Percentiles rank a stretch among this genome's conserved stretches.
Conservation (phyloP, 2,329 filamentous ascomycete species). For the Hypoxylon sp. region DNA sequence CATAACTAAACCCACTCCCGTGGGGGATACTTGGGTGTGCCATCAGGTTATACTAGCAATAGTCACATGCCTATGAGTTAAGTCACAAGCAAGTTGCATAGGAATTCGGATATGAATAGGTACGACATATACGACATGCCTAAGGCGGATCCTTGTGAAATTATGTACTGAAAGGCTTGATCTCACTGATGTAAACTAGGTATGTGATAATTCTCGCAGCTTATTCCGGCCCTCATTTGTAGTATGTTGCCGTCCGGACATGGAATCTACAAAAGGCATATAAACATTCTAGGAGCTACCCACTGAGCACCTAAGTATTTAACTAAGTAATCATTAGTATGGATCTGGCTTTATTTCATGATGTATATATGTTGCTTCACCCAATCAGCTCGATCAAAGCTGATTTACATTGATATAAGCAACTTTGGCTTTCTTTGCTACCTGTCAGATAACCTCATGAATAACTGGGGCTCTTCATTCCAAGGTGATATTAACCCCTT, state of each 20-base stretch:
- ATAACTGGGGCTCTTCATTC: neutral
- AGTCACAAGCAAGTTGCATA: neutral
- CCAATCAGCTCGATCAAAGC: too few species aligned
- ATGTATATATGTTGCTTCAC: too few species aligned
- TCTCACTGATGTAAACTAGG: neutral
- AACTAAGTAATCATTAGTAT: too few species aligned
- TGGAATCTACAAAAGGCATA: too few species aligned
- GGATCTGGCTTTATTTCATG: too few species aligned
- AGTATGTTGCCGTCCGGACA: too few species aligned
- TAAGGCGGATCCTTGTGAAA: neutral
- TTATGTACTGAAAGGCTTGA: neutral
- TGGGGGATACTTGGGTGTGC: neutral
- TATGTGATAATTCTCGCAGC: neutral
- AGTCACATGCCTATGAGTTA: neutral
- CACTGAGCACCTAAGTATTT: too few species aligned
- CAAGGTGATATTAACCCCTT: neutral
- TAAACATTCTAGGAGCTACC: too few species aligned
- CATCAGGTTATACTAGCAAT: neutral
- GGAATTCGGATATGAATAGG: neutral
- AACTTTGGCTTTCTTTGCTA: neutral
- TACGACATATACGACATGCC: neutral
- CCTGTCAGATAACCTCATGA: neutral
- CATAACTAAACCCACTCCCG: conserved; percentile 37
- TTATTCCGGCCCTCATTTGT: too few species aligned
- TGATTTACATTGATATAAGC: too few species aligned